Base-by-base conservation (phyloP, 1,284 basidiomycete genomes). In the Melampsora abietis-canadensis region DNA sequence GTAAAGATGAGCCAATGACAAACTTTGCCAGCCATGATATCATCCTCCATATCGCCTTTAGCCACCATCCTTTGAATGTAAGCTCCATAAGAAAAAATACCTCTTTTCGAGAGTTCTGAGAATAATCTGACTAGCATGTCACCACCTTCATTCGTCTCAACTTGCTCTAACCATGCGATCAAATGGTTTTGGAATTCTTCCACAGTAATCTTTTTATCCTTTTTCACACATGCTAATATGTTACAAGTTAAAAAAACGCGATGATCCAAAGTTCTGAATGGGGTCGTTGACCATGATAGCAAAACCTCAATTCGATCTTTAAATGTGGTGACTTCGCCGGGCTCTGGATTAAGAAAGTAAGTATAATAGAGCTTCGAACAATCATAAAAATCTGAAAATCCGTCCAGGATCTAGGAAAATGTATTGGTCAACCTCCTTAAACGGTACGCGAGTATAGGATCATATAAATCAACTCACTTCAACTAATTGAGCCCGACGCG, bases 1-100 rank as follows among this genome's bases (percentile, higher is more conserved):
- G 44, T 24, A 57, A 6, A 27, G 8, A 57, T 57, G 17, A 54
- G 30, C 6, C 8, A 44, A 30, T 27, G 34, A 63, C 60, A 48
- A 51, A 75, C 73, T 61, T 75, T 75, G 27, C 73, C 73, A n/a
- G 60, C 66, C 30, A 75, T 14, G 14, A 68, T 63, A 31, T 75
- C 73, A 30, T 59, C 48, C 54, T 75, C 73, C 34, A 64, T 75
- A 51, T 75, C 72, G 47, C 73, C 73, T 68, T 67, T 75, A 14
- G 73, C 73, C 19, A 75, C 73, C 73, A 75, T 67, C 19, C 66
- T 51, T 57, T 75, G 73, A 8, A 75, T 65, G 21, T 75, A 75
- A 48, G 65, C 66, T 17, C 73, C 66, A 48, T 68, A 75, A n/a
- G 73, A 75, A 37, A 75, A 75, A 2, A 75, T 64, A 21, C 57